Base-by-base conservation (phyloP, 208 protist species). In the Phytomonas serpens region DNA sequence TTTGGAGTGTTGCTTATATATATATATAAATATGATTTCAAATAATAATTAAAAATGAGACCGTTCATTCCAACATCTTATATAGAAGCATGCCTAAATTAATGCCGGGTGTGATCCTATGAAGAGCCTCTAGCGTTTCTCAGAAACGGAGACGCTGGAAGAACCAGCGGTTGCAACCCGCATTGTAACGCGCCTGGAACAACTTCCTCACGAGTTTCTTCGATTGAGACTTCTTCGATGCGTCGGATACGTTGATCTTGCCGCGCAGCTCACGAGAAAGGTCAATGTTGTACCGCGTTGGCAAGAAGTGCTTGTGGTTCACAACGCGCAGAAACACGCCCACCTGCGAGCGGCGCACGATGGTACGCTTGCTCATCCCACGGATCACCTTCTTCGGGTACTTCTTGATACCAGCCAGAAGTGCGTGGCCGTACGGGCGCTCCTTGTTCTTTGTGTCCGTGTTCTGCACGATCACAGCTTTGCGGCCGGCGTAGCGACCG, bases 301-400 rank as follows among this genome's bases (percentile, higher is more conserved):
- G 97, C 89, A 99, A 96, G 77, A 99, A 87, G 94, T 99, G 98
- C 84, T 95, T 97, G 95, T 98, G 97, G 95, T 99, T 99, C 85
- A 99, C 86, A 40, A 98, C 85, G 83, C 98, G 98, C 72, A 99
- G 86, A 88, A 99, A 99, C 78, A 98, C 92, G 76, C 87, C 93
- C 51, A 99, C 84, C 73, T 88, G 84, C 67, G 94, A 97, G 78
- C 96, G 86, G 80, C 94, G 90, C 38, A 86, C 72, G 64, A 99
- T 95, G 40, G 82, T 87, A 77, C 97, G 97, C 86, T 96, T 90
- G 82, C 80, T 89, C 98, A 99, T 99, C 42, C 83, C 78, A 74
- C 92, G 95, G 73, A 93, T 85, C 47, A 99, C 88, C 86, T 97
- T 95, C 76, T 89, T 92, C 71, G 98, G 98, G 87, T 95, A 95